Conservation (phyloP, 1,284 basidiomycete genomes). For the Omphalotus olearius region DNA sequence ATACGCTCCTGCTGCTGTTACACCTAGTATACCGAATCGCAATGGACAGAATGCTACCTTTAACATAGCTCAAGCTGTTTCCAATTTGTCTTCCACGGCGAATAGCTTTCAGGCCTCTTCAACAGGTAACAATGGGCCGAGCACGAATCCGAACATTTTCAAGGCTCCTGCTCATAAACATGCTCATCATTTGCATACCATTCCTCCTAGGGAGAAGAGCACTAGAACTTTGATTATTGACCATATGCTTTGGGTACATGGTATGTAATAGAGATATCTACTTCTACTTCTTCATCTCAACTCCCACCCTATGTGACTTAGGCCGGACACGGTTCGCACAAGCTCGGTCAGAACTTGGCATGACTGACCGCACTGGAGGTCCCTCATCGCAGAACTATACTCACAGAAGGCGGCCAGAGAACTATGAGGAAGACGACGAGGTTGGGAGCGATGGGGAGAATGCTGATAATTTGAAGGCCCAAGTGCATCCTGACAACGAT, state of each 20-base stretch:
- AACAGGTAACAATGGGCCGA: neutral
- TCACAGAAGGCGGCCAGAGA: conserved; percentile 64
- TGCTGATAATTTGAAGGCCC: conserved; percentile 43
- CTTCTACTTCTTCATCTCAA: neutral
- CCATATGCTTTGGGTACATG: conserved; percentile 79
- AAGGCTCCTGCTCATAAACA: conserved; percentile 64
- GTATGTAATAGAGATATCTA: conserved; percentile 22
- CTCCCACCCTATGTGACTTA: conserved; percentile 1
- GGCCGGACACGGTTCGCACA: conserved; percentile 72
- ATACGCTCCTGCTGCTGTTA: neutral
- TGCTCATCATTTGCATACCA: conserved; percentile 70
- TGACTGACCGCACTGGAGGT: conserved; percentile 74
- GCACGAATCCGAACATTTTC: conserved; percentile 28
- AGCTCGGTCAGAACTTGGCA: conserved; percentile 74
- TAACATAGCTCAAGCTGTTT: conserved; percentile 1
- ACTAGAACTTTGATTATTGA: conserved; percentile 79
- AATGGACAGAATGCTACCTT: neutral
- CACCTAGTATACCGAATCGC: neutral
- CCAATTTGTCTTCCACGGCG: conserved; percentile 3
- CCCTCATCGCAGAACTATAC: conserved; percentile 49
- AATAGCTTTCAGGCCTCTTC: conserved; percentile 3
- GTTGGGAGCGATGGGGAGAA: conserved; percentile 62
- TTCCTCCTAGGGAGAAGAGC: conserved; percentile 75
- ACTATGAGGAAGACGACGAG: conserved; percentile 69
- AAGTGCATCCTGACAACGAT: conserved; percentile 47